Percentiles rank a stretch among this genome's conserved stretches.
phyloP scores from a whole-genome alignment of 1,139 yeast species.

The Geotrichum carabidarum region DNA sequence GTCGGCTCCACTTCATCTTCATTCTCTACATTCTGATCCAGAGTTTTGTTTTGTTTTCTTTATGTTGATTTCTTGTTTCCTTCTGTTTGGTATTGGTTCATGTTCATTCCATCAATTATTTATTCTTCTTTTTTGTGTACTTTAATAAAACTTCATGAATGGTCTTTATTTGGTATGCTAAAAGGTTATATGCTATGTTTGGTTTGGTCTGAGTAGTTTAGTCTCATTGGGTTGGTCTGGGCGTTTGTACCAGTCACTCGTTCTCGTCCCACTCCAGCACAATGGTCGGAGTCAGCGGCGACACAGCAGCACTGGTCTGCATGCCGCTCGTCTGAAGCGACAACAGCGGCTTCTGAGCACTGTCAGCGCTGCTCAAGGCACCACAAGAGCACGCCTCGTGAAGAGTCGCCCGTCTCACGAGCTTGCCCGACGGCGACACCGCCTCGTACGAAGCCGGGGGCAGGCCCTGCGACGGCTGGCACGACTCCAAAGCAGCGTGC shows the following conservation, averaged over 20 bases:
- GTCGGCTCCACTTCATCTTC: not conserved
- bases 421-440: conserved; percentile 6
- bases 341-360: not conserved
- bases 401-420: conserved; percentile 26
- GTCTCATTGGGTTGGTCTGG: too few species aligned
- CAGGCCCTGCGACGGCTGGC: not conserved
- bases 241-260: too few species aligned
- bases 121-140: too few species aligned
- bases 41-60: not conserved
- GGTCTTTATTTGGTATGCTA: too few species aligned
- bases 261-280: conserved; percentile 34
- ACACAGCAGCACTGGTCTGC: not conserved
- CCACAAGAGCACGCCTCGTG: conserved; percentile 11
- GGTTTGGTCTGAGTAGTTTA: not conserved
- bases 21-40: not conserved
- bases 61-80: too few species aligned
- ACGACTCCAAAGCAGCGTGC: not conserved
- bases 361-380: not conserved
- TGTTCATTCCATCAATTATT: not conserved
- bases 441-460: too few species aligned
- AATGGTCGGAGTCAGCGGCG: conserved; percentile 27
- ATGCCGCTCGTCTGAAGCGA: not conserved
- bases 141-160: too few species aligned
- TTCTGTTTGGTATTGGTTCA: too few species aligned
- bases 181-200: not conserved